These are phyloP conservation scores for Rhizophora apiculata DNA, from an alignment of 345 rosid genomes.

Conservation along the genomic window DNA sequence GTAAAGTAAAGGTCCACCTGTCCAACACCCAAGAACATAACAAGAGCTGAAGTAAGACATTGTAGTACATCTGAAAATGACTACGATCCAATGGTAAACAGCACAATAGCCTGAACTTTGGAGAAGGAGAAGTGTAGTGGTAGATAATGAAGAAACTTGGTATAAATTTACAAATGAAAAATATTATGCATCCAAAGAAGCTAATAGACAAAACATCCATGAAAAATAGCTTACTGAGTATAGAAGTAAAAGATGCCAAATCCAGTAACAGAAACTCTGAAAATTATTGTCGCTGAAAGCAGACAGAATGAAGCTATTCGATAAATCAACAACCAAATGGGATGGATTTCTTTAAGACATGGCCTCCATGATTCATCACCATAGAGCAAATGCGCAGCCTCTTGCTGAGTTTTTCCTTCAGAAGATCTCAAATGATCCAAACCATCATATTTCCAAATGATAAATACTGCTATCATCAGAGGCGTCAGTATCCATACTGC, in stretches of 20 bases:
- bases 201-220: not conserved
- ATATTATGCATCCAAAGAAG: not conserved
- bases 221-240: conserved; percentile 50
- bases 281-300: conserved; percentile 36
- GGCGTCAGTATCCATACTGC: conserved; percentile 48
- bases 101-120: not conserved
- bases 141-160: not conserved
- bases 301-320: conserved; percentile 53
- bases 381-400: conserved; percentile 18
- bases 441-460: conserved; percentile 51
- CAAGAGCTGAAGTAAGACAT: conserved; percentile 14
- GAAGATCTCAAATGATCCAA: conserved; percentile 24
- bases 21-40: conserved; percentile 18
- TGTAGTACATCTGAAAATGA: not conserved
- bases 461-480: conserved; percentile 32
- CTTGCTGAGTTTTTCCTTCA: conserved; percentile 23
- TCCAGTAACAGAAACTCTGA: conserved; percentile 33
- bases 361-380: conserved; percentile 59
- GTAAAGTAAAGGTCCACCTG: conserved; percentile 69
- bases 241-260: conserved; percentile 45
- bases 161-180: not conserved
- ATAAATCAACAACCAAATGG: conserved; percentile 54
- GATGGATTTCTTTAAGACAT: conserved; percentile 51
- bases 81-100: conserved; percentile 1
- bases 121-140: not conserved